Evolutionary conservation across 2,329 filamentous ascomycete genomes (phyloP).

Genomic region (Parafenestella ontariensis): DNA sequence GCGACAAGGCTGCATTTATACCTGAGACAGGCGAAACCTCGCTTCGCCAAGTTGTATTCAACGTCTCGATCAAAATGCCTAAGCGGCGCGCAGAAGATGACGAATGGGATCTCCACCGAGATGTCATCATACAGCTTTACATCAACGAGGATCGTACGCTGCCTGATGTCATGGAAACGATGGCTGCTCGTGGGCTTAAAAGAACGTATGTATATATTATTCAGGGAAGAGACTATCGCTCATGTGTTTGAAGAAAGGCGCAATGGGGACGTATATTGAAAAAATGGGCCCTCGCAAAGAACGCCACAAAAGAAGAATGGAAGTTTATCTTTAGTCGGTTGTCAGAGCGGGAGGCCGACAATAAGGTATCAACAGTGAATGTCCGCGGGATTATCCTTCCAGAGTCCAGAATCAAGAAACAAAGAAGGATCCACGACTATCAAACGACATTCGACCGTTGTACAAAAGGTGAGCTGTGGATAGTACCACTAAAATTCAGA

Average conservation of each 20-base stretch:
- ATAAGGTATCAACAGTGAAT: not conserved
- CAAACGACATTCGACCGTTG: constrained; percentile 1
- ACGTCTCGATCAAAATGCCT: constrained; percentile 7
- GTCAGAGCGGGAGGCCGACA: not conserved
- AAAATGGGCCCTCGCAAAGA: constrained; percentile 9
- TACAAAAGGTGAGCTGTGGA: not conserved
- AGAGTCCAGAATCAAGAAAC: constrained; percentile 5
- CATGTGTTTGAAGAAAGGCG: not conserved
- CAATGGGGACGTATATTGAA: constrained; percentile 10
- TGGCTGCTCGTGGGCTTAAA: constrained; percentile 9
- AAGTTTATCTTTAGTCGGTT: constrained; percentile 1
- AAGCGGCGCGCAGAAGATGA: constrained; percentile 9
- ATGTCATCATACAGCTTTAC: constrained; percentile 7
- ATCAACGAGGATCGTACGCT: not conserved
- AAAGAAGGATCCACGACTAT: constrained; percentile 2
- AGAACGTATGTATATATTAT: constrained; percentile 9
- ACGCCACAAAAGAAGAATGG: constrained; percentile 8
- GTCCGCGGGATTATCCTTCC: constrained; percentile 3
- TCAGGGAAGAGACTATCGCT: not conserved
- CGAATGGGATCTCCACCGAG: constrained; percentile 7
- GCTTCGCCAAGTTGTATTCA: too few species aligned
- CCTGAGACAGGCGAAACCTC: too few species aligned
- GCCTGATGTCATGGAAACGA: constrained; percentile 5
- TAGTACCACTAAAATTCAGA: too few species aligned
- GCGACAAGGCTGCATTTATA: not conserved